Base-by-base conservation (phyloP, 371 early-diverging fungal genomes). In the Mortierella sp. region DNA sequence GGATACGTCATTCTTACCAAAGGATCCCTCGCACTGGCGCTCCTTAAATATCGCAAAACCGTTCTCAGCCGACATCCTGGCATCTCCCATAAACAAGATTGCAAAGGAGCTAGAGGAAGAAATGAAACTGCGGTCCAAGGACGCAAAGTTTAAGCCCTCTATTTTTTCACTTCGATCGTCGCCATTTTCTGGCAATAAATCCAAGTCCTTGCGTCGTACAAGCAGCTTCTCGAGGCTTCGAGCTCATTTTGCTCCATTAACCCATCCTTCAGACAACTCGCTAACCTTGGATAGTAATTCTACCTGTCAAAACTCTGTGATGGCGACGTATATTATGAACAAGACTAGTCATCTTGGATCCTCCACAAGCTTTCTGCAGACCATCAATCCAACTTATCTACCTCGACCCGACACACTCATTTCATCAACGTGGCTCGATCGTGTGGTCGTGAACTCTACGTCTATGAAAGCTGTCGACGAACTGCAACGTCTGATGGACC, bases 381-480 rank as follows among this genome's bases (percentile, higher is more conserved):
- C 95, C 0, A 92, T 91, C n/a, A 93, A 93, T 68, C 95, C 95
- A 3, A 87, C 91, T 72, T 70, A 88, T 3, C 61, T 86, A 23
- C 91, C 92, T 4, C 79, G 83, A 43, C 85, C 91, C 10, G 83
- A 83, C 12, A 84, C 85, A 9, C 83, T 91, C 9, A 63, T 93
- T 7, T 86, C 88, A 2, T 86, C 86, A 7, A 83, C 89, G 0
- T 90, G 89, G 87, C 94, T 95, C 75, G 93, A 92, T 72, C 90
- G 96, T 15, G 92, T 92, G 19, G 88, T 92, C 2, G 92, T 95
- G 37, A 93, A 93, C 17, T 65, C 89, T 8, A 86, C 85, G n/a
- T 92, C 94, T 10, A 89, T 87, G 72, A 81, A 76, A 55, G 92
- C 90, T 2, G 82, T 96, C 10, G 86, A 87, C 43, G 82, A 75